phyloP scores from a whole-genome alignment of 176 grass and related monocot species.

The Lolium perenne region DNA sequence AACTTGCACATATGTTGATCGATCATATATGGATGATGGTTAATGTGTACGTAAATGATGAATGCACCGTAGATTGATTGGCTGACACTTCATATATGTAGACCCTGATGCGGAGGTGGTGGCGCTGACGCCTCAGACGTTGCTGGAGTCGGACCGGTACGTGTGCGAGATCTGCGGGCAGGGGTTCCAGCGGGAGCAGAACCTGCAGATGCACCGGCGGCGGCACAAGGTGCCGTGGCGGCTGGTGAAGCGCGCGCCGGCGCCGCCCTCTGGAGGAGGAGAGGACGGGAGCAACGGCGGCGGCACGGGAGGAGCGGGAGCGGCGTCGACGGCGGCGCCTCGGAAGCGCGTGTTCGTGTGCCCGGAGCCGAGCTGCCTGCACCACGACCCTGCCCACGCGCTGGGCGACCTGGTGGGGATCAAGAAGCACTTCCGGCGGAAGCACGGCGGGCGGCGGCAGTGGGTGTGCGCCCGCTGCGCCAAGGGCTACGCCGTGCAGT shows the following conservation, averaged over 20 bases:
- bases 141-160: slow-evolving; percentile 90
- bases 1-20: background rate
- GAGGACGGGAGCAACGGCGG: slow-evolving; percentile 25
- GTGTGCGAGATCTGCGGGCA: slow-evolving; percentile 96
- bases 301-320: background rate
- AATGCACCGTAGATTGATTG: background rate
- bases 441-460: slow-evolving; percentile 81
- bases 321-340: background rate
- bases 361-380: slow-evolving; percentile 87
- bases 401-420: slow-evolving; percentile 90
- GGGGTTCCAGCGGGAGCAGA: slow-evolving; percentile 90
- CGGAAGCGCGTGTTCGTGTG: slow-evolving; percentile 84
- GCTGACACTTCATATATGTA: slow-evolving; percentile 12
- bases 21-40: background rate
- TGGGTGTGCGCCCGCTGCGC: slow-evolving; percentile 83
- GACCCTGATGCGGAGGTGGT: slow-evolving; percentile 94
- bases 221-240: slow-evolving; percentile 93
- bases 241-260: slow-evolving; percentile 58
- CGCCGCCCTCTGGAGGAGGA: background rate
- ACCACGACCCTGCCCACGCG: slow-evolving; percentile 86
- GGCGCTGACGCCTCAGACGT: slow-evolving; percentile 78
- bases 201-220: slow-evolving; percentile 95
- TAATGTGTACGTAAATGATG: background rate
- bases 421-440: slow-evolving; percentile 92
- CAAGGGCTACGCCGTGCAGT: slow-evolving; percentile 90